phyloP scores from a whole-genome alignment of 495 filamentous ascomycete genomes.

The Hypoxylon trugodes region DNA sequence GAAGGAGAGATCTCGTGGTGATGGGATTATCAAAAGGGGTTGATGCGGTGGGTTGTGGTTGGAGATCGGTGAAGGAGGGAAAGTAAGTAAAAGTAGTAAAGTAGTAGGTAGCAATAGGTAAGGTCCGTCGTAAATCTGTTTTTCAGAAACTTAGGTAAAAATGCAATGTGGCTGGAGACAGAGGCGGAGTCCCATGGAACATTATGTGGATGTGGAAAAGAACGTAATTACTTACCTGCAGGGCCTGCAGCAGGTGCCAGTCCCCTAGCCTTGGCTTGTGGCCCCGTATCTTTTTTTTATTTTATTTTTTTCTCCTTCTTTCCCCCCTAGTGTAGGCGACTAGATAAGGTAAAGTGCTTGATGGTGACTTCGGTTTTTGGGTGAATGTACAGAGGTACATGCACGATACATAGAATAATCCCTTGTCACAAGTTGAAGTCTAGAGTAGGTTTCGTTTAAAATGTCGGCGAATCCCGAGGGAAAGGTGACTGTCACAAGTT shows the following conservation, averaged over 20 bases:
- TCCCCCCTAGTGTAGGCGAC: too few relatives aligned
- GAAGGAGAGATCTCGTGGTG: slow-evolving; percentile 49
- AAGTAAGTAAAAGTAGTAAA: slow-evolving; percentile 36
- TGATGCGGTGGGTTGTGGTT: slow-evolving; percentile 40
- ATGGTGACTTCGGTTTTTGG: not conserved
- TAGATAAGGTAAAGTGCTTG: slow-evolving; percentile 31
- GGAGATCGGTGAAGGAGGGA: slow-evolving; percentile 48
- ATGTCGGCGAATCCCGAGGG: slow-evolving; percentile 7
- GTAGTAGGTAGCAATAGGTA: too few relatives aligned
- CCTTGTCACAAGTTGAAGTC: slow-evolving; percentile 9
- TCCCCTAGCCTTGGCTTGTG: not conserved
- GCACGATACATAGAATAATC: not conserved
- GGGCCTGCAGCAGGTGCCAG: too few relatives aligned
- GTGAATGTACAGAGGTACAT: slow-evolving; percentile 18
- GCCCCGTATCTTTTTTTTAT: slow-evolving; percentile 4
- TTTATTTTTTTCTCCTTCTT: too few relatives aligned
- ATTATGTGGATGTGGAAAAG: too few relatives aligned
- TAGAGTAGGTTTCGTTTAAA: not conserved
- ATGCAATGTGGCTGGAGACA: slow-evolving; percentile 45
- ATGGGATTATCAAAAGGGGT: slow-evolving; percentile 47
- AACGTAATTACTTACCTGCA: slow-evolving; percentile 33
- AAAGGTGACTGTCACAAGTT: slow-evolving; percentile 32
- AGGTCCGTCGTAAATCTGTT: slow-evolving; percentile 42
- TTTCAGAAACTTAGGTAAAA: slow-evolving; percentile 48
- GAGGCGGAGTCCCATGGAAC: slow-evolving; percentile 24